phyloP scores from a whole-genome alignment of 108 stramenopile genomes.

The Cylindrotheca fusiformis region DNA sequence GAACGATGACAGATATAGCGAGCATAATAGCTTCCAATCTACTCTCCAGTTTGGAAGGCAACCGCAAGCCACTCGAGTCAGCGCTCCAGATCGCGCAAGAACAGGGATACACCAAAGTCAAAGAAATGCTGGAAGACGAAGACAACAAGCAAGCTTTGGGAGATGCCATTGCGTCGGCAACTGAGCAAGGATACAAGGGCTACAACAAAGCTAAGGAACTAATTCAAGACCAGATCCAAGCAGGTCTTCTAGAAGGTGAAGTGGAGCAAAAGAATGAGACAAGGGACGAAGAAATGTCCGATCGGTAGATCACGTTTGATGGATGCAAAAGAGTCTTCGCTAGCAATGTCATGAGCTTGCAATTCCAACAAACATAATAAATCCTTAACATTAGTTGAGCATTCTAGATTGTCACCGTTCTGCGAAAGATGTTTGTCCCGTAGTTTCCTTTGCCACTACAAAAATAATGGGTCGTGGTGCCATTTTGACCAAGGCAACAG shows the following conservation, averaged over 20 bases:
- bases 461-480: slow-evolving; percentile 73
- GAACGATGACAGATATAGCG: not conserved
- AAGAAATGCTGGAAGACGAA: not conserved
- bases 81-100: not conserved
- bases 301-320: too few relatives aligned
- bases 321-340: too few relatives aligned
- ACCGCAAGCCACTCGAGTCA: not conserved
- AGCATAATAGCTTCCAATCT: not conserved
- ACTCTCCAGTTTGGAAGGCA: not conserved
- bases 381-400: too few relatives aligned
- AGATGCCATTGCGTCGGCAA: not conserved
- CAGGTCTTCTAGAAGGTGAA: too few relatives aligned
- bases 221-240: not conserved
- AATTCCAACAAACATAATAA: too few relatives aligned
- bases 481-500: slow-evolving; percentile 86
- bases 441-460: slow-evolving; percentile 65
- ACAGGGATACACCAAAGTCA: not conserved
- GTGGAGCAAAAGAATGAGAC: too few relatives aligned
- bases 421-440: too few relatives aligned
- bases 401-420: too few relatives aligned
- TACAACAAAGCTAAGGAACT: not conserved
- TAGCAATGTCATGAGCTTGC: too few relatives aligned
- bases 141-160: not conserved
- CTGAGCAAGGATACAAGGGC: not conserved
- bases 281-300: too few relatives aligned